Evolutionary conservation across 495 filamentous ascomycete species (phyloP), one percentile per base, ranked within the genome.

Genomic region (Penicillium egyptiacum): DNA sequence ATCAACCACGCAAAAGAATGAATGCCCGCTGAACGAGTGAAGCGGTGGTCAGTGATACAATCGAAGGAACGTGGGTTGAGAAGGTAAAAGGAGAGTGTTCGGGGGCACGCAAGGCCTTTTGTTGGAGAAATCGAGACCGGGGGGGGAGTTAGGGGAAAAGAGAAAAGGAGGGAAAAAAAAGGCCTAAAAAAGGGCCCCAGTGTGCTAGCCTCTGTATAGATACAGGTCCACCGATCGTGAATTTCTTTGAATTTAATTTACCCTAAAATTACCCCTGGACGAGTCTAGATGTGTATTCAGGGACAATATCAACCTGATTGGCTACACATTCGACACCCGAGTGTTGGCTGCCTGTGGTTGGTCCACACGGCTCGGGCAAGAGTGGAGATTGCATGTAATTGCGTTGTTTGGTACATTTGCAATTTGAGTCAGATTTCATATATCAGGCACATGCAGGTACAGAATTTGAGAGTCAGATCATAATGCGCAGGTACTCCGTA

Each of bases 11-110:
- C 45, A 50, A 56, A 70, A 59, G 76, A 92, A 91, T 75, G 89
- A 93, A 79, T 87, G 89, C 88, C 90, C 89, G 90, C 90, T 93
- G 80, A 95, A 95, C 67, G 90, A 95, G 88, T 93, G 90, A 92
- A 93, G 90, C 90, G 89, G 90, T 92, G 71, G 81, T 86, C 72
- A 79, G 62, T 62, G 56, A 50, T 47, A 51, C 57, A 58, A 53
- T 48, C 45, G 20, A 68, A 76, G 66, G 76, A 76, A 77, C 74
- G 71, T 67, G 67, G 62, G 59, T 65, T 62, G 61, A 54, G 49
- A 60, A 62, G 41, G 61, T 67, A 66, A 74, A 75, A 59, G 66
- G 70, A 75, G 62, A 69, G 69, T 68, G 68, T 8, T 35, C 19
- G 47, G 81, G 80, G 80, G 76, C 73, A 68, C 66, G 73, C 46